phyloP scores from a whole-genome alignment of 2,329 filamentous ascomycete genomes.

The Epichloe brachyelytri region DNA sequence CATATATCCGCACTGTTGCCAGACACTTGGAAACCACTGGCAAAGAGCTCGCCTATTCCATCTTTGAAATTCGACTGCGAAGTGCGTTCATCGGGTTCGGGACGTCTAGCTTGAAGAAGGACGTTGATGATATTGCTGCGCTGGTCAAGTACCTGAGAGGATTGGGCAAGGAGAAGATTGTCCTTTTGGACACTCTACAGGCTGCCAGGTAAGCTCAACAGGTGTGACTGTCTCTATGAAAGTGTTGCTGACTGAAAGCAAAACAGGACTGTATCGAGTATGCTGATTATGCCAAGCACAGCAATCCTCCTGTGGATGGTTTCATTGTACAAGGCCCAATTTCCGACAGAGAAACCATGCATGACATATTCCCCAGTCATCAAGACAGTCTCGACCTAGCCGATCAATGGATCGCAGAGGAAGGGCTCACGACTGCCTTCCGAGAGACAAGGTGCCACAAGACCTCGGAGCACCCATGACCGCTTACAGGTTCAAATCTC shows the following conservation, averaged over 20 bases:
- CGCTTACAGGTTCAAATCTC: slow-evolving; percentile 38
- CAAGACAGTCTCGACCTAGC: slow-evolving; percentile 35
- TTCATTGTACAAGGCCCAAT: slow-evolving; percentile 71
- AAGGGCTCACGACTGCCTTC: slow-evolving; percentile 41
- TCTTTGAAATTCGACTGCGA: slow-evolving; percentile 43
- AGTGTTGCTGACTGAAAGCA: neutral
- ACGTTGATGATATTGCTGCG: slow-evolving; percentile 39
- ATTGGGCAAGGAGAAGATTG: slow-evolving; percentile 36
- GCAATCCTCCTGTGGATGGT: slow-evolving; percentile 49
- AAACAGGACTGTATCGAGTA: slow-evolving; percentile 45
- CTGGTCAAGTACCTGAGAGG: slow-evolving; percentile 40
- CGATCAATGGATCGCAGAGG: slow-evolving; percentile 39
- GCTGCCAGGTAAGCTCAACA: slow-evolving; percentile 34
- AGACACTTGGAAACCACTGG: slow-evolving; percentile 24
- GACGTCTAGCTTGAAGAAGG: slow-evolving; percentile 34
- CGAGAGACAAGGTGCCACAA: slow-evolving; percentile 27
- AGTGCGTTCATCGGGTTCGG: slow-evolving; percentile 43
- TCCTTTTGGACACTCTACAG: slow-evolving; percentile 47
- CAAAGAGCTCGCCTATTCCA: slow-evolving; percentile 31
- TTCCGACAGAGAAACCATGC: slow-evolving; percentile 58
- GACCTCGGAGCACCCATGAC: slow-evolving; percentile 33
- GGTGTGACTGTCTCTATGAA: neutral
- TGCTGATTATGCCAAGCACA: slow-evolving; percentile 27
- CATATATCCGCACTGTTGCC: slow-evolving; percentile 39
- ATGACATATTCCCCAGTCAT: slow-evolving; percentile 31